Base-by-base conservation (phyloP, 805 yeast species). In the Ogataea sp. region DNA sequence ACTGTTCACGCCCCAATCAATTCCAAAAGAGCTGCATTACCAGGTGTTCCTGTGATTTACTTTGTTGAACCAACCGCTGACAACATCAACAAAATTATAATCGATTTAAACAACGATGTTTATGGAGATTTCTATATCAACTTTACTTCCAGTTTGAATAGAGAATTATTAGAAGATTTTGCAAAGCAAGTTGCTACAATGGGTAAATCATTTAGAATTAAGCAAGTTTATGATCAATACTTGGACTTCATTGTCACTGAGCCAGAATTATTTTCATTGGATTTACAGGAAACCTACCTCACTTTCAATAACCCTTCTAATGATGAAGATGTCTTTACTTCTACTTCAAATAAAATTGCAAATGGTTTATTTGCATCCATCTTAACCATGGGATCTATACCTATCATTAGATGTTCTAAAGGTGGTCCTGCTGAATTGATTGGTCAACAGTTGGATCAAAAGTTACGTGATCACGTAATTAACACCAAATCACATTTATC, bases 371-470 rank as follows among this genome's bases (percentile, higher is more conserved):
- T 86, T 55, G 81, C 90, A 36, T 69, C 84, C 11, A 71, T 93
- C 9, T 72, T 88, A 48, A 86, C 96, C 10, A 67, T 78, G 55
- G 85, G 82, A 13, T 71, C 79, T 8, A 75, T 93, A 25, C 99
- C 99, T 1, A 78, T 93, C 37, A 86, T 93, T 44, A 75, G 99
- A 52, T 82, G 96, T 38, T 89, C 93, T 34, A 70, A 81, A 32
- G 94, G 94, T 36, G 96, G 96, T 1, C 94, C 99, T 0, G 97
- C 97, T 2, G 97, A 93, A 57, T 73, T 89, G 55, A 83, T 93
- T 29, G 95, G 97, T 2, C 83, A 82, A 49, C 84, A 82, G 52
- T 70, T 93, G 43, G 97, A 94, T 53, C 74, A 77, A 51, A 81
- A 78, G 53, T 67, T 93, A 44, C 73, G 97, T 40, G 96, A 93